Conservation (phyloP, 345 rosid genomes). For the Arabidopsis suecica region DNA sequence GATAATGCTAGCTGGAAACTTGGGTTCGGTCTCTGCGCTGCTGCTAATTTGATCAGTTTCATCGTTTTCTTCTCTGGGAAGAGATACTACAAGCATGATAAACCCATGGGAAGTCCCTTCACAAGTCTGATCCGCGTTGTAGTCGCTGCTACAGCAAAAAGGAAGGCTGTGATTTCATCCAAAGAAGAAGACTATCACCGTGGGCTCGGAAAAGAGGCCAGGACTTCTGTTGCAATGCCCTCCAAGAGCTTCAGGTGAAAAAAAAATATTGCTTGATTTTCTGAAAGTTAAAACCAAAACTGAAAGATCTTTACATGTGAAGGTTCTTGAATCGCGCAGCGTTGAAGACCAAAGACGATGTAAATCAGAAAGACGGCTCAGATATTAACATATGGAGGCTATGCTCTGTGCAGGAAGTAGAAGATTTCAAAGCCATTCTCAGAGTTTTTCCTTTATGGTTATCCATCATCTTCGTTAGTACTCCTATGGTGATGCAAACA, state of each 20-base stretch:
- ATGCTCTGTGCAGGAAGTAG: slow-evolving; percentile 54
- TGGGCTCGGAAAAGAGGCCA: neutral
- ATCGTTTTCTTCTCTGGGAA: slow-evolving; percentile 48
- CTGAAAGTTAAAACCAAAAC: neutral
- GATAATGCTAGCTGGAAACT: slow-evolving; percentile 57
- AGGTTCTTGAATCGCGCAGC: slow-evolving; percentile 45
- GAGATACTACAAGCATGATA: slow-evolving; percentile 46
- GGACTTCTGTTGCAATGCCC: slow-evolving; percentile 19
- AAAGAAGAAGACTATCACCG: slow-evolving; percentile 41
- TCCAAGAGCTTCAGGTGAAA: slow-evolving; percentile 50
- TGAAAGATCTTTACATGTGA: neutral
- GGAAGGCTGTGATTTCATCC: slow-evolving; percentile 42
- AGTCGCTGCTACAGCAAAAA: slow-evolving; percentile 46
- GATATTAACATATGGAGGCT: slow-evolving; percentile 50
- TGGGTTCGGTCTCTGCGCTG: slow-evolving; percentile 51
- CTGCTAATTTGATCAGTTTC: slow-evolving; percentile 44
- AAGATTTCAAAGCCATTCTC: slow-evolving; percentile 55
- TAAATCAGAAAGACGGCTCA: neutral
- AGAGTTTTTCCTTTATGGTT: slow-evolving; percentile 51
- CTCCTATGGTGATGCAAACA: slow-evolving; percentile 39
- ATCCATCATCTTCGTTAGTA: slow-evolving; percentile 43
- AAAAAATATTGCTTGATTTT: neutral
- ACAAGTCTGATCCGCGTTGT: slow-evolving; percentile 48
- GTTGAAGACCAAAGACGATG: slow-evolving; percentile 45
- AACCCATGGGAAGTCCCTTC: slow-evolving; percentile 56